Evolutionary conservation across 148 eudicot species (phyloP).

Genomic region (Rhododendron griersonianum): DNA sequence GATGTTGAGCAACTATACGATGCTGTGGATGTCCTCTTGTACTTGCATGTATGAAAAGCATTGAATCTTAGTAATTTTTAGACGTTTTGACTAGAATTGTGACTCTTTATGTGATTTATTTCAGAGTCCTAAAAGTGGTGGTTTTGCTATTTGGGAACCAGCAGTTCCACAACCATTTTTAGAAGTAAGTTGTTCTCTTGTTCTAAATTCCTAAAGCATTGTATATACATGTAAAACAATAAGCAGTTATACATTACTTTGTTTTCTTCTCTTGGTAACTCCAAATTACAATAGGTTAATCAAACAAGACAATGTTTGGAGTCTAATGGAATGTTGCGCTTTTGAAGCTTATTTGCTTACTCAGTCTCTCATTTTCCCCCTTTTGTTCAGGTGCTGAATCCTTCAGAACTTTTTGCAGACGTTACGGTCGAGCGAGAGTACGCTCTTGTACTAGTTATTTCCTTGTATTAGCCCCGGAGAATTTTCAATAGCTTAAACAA

Average conservation of each 20-base stretch:
- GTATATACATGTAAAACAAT: neutral
- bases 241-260: too few species aligned
- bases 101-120: neutral
- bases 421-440: conserved; percentile 35
- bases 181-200: conserved; percentile 19
- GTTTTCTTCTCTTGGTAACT: too few species aligned
- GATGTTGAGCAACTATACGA: conserved; percentile 25
- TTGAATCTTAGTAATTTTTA: neutral
- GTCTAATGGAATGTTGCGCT: neutral
- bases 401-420: conserved; percentile 42
- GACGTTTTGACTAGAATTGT: neutral
- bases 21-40: conserved; percentile 29
- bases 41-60: conserved; percentile 22
- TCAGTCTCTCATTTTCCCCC: neutral
- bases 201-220: neutral
- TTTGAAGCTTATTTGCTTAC: neutral
- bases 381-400: conserved; percentile 18
- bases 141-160: conserved; percentile 46
- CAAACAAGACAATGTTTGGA: neutral
- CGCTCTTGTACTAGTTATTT: neutral
- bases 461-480: too few species aligned
- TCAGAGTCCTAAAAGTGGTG: conserved; percentile 37
- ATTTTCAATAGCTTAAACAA: too few species aligned
- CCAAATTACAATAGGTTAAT: too few species aligned
- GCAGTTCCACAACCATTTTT: conserved; percentile 30